A percentile compares a stretch with the other conserved stretches of the same genome.
These are phyloP conservation scores for Coccomyxa subellipsoidea DNA, from an alignment of 163 green algal genomes.

Conservation along the genomic window DNA sequence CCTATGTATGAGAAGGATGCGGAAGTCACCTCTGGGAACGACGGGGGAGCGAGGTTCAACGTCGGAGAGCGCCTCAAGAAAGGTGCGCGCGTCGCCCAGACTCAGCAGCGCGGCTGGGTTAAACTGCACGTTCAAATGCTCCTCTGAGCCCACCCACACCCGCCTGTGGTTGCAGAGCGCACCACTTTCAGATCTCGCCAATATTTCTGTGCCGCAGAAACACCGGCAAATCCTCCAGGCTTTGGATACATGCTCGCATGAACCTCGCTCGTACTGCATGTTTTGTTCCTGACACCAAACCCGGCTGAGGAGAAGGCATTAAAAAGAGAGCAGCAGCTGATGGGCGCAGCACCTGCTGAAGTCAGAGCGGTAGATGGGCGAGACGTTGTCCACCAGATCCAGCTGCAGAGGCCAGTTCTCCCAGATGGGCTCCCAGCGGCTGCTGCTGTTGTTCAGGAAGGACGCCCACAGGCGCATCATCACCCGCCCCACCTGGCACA, in stretches of 20 bases:
- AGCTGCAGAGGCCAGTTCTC: slow-evolving; percentile 63
- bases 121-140: slow-evolving; percentile 73
- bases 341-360: neutral
- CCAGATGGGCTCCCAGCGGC: slow-evolving; percentile 69
- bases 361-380: slow-evolving; percentile 52
- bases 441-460: slow-evolving; percentile 77
- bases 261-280: no score
- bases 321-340: neutral
- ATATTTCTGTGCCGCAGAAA: no score
- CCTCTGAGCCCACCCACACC: slow-evolving; percentile 55
- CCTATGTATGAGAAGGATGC: no score
- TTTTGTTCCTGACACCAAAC: no score
- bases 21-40: neutral
- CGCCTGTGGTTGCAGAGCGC: slow-evolving; percentile 43
- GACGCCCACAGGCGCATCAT: slow-evolving; percentile 35
- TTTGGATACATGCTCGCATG: no score
- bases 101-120: slow-evolving; percentile 72
- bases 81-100: slow-evolving; percentile 70
- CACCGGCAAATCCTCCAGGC: no score
- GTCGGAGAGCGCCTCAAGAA: slow-evolving; percentile 35
- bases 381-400: slow-evolving; percentile 51
- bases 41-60: neutral
- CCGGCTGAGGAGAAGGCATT: neutral
- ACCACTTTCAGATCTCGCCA: no score
- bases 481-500: slow-evolving; percentile 23